Evolutionary conservation across 352 stramenopile species (phyloP).

Genomic region (Detonula confervacea): DNA sequence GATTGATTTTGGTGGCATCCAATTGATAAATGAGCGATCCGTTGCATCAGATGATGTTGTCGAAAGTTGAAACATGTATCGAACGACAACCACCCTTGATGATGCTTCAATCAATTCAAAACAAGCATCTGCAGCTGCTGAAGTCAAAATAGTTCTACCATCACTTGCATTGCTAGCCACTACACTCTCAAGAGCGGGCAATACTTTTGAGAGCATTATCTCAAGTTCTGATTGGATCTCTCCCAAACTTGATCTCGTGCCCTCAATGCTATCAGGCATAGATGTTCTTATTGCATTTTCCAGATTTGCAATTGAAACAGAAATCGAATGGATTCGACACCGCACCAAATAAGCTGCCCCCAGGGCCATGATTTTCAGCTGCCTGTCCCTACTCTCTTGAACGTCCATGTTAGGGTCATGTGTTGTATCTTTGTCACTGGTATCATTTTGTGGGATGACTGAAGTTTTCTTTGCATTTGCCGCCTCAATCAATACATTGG

Average conservation of each 20-base stretch:
- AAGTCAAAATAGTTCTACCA: constrained; percentile 31
- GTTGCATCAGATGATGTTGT: not conserved
- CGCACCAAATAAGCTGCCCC: constrained; percentile 32
- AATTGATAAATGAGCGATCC: not conserved
- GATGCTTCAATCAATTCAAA: constrained; percentile 52
- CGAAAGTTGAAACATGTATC: not conserved
- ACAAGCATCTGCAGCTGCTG: constrained; percentile 29
- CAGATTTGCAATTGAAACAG: constrained; percentile 9
- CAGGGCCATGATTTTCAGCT: constrained; percentile 20
- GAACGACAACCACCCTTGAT: constrained; percentile 4
- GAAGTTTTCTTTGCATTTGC: not conserved
- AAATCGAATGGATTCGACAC: constrained; percentile 32
- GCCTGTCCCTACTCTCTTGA: constrained; percentile 3
- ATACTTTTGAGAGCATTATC: constrained; percentile 20
- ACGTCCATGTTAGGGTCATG: too few species aligned
- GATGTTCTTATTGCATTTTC: not conserved
- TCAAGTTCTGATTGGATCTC: constrained; percentile 9
- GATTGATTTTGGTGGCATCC: not conserved
- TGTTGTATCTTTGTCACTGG: too few species aligned
- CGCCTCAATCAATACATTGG: not conserved
- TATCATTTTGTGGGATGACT: not conserved
- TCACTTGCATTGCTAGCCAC: not conserved
- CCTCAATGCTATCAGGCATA: not conserved
- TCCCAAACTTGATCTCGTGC: not conserved
- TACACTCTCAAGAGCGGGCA: constrained; percentile 22